Evolutionary conservation across 2,329 filamentous ascomycete species (phyloP).

Genomic region (Colletotrichum cereale): DNA sequence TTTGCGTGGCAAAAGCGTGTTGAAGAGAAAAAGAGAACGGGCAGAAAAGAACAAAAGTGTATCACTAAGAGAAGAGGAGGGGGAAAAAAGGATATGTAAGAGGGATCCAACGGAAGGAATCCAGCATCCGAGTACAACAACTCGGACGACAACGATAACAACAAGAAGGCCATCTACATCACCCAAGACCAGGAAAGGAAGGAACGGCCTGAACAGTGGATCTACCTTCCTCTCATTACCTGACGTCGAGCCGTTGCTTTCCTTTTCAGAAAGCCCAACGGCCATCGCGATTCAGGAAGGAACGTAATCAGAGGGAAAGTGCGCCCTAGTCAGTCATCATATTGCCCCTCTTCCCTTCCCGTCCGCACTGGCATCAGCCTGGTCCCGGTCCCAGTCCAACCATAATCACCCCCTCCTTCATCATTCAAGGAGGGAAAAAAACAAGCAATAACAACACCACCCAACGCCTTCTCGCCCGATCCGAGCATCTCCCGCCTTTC

Average conservation of each 20-base stretch:
- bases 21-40: neutral
- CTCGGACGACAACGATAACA: neutral
- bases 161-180: constrained; percentile 1
- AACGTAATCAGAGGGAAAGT: constrained; percentile 36
- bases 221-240: constrained; percentile 4
- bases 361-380: constrained; percentile 34
- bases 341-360: constrained; percentile 32
- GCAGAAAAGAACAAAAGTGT: neutral
- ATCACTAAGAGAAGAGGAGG: too few relatives aligned
- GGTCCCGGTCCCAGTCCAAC: constrained; percentile 19
- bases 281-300: constrained; percentile 20
- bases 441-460: constrained; percentile 25
- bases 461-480: constrained; percentile 7
- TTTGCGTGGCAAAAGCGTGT: constrained; percentile 1
- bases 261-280: constrained; percentile 27
- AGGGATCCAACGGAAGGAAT: constrained; percentile 1
- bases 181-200: constrained; percentile 7
- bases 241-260: constrained; percentile 7
- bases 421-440: constrained; percentile 9
- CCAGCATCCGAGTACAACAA: neutral
- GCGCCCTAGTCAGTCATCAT: constrained; percentile 32
- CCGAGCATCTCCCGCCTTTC: constrained; percentile 35
- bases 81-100: neutral
- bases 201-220: neutral
- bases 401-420: constrained; percentile 21